A percentile compares a stretch with the other conserved stretches of the same genome.
These are phyloP conservation scores for Diophrys appendiculata DNA, from an alignment of 73 alveolate genomes.

Conservation along the genomic window DNA sequence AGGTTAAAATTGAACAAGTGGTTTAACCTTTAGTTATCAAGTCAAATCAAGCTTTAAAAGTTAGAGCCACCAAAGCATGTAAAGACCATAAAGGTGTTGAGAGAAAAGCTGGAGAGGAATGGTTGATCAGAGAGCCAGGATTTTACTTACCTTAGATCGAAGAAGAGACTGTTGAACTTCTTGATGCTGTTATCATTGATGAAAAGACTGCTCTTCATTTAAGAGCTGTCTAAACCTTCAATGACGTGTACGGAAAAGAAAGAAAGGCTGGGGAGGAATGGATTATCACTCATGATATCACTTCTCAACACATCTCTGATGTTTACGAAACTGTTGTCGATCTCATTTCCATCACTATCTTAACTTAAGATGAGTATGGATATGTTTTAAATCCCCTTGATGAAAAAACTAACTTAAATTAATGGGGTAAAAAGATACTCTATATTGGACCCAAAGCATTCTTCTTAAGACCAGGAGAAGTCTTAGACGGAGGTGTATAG, in stretches of 20 bases:
- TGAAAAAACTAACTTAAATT: conserved; percentile 50
- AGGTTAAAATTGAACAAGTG: conserved; percentile 51
- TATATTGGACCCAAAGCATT: conserved; percentile 69
- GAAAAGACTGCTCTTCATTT: conserved; percentile 68
- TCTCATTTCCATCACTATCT: conserved; percentile 55
- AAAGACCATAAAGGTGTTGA: conserved; percentile 17
- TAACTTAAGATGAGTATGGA: conserved; percentile 73
- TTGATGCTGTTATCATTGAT: conserved; percentile 66
- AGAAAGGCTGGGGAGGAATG: conserved; percentile 89
- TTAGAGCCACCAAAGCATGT: conserved; percentile 20
- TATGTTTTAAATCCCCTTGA: conserved; percentile 75
- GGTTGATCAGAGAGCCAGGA: conserved; percentile 72
- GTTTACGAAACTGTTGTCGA: conserved; percentile 68
- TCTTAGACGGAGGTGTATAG: conserved; percentile 70
- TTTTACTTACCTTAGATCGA: conserved; percentile 71
- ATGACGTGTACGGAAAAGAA: conserved; percentile 65
- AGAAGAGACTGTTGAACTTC: conserved; percentile 59
- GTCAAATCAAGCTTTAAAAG: conserved; percentile 9
- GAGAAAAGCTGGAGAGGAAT: conserved; percentile 48
- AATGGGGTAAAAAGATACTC: conserved; percentile 65
- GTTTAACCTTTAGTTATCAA: conserved; percentile 32
- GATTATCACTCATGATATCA: conserved; percentile 72
- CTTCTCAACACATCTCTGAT: conserved; percentile 72
- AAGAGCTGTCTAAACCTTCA: conserved; percentile 66
- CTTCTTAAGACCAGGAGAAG: conserved; percentile 86